Evolutionary conservation across 116 monocot genomes (phyloP).

Genomic region (Trichopus zeylanicus): DNA sequence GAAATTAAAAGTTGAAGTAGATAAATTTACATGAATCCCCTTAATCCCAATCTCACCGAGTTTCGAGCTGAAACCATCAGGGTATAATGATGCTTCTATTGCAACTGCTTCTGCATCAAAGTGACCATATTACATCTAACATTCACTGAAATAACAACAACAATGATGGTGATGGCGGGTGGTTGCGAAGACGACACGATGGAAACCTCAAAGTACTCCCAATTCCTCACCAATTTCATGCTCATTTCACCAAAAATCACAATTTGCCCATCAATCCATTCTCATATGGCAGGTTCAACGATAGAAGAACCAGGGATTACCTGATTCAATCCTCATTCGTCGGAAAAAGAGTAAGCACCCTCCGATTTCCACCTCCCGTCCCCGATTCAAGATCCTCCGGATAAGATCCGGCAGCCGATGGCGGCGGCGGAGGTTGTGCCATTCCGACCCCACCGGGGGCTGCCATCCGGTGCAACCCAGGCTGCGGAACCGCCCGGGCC

Average conservation of each 20-base stretch:
- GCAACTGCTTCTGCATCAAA: not conserved
- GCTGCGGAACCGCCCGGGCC: conserved; percentile 17
- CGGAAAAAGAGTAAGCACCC: conserved; percentile 69
- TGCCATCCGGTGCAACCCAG: conserved; percentile 38
- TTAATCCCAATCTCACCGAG: not conserved
- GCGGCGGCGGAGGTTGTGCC: conserved; percentile 3
- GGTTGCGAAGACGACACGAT: not conserved
- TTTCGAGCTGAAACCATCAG: not conserved
- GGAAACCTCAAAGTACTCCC: not conserved
- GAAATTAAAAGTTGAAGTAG: not conserved
- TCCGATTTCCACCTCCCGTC: conserved; percentile 21
- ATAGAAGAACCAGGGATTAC: not conserved
- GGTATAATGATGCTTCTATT: not conserved
- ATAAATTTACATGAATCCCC: not conserved
- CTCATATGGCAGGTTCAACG: not conserved
- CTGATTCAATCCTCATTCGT: conserved; percentile 36
- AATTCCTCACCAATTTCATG: not conserved
- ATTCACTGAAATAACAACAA: not conserved
- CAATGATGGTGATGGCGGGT: not conserved
- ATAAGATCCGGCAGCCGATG: conserved; percentile 5
- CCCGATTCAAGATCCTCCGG: conserved; percentile 33
- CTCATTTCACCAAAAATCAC: not conserved
- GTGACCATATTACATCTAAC: not conserved
- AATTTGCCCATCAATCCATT: not conserved
- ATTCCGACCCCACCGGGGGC: conserved; percentile 18